A percentile compares a stretch with the other conserved stretches of the same genome.
These are phyloP conservation scores for Picea abies DNA, from an alignment of 83 land plant genomes.

Conservation along the genomic window DNA sequence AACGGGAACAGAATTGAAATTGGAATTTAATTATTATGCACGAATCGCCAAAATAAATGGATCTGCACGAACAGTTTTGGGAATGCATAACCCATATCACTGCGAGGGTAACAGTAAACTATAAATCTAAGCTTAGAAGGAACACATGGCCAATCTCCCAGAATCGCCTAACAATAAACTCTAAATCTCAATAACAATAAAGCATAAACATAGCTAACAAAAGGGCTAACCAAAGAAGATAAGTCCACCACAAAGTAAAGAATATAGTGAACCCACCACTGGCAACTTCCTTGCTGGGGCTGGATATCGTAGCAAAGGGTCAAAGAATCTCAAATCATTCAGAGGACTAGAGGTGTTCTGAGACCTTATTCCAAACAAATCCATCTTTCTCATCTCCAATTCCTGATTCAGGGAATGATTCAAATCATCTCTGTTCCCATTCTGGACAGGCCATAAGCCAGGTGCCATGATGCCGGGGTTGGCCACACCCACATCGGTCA, in stretches of 20 bases:
- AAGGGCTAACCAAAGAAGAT: no score
- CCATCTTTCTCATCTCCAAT: not conserved
- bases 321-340: not conserved
- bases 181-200: no score
- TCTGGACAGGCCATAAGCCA: slow-evolving; percentile 1
- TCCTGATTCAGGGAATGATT: slow-evolving; percentile 6
- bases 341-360: not conserved
- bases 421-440: not conserved
- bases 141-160: no score
- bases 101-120: no score
- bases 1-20: not conserved
- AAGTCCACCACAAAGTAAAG: no score
- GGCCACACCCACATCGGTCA: not conserved
- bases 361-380: not conserved
- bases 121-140: no score
- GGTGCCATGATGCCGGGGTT: not conserved
- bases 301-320: slow-evolving; percentile 7
- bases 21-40: no score
- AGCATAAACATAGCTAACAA: no score
- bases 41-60: no score
- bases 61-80: no score
- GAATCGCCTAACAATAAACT: no score
- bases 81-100: no score
- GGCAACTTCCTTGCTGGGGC: slow-evolving; percentile 13
- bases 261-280: not conserved